Evolutionary conservation across 2,329 filamentous ascomycete genomes (phyloP), one percentile per base, ranked within the genome.

Genomic region (Cercospora janseana): DNA sequence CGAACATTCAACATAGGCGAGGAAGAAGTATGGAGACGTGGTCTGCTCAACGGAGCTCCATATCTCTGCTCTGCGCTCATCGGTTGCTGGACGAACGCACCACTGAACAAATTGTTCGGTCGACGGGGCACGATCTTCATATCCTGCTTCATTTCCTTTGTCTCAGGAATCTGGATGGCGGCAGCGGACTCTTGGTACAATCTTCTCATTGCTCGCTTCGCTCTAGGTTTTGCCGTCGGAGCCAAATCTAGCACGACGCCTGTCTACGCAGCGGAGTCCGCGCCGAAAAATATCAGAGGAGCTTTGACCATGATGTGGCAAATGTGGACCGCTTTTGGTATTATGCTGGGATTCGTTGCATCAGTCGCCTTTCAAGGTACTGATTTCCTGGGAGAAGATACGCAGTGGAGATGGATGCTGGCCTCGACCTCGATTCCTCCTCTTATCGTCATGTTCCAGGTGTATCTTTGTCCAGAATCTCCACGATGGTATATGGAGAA

Each of bases 61-160:
- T 84, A 85, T 55, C 77, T 88, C 2, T 83, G 81, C 69, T 88
- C 82, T 57, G 82, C 84, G 3, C 68, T 87, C 34, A 66, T 85
- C 40, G 83, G 85, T 15, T 88, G 85, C 68, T 89, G 86, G 86
- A 72, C 85, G 12, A 88, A 84, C 0, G 81, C 83, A 28, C 86
- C 86, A 1, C 77, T 88, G 67, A 89, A 89, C 69, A 79, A 82
- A 48, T 72, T 64, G 53, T 84, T 88, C 55, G 87, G 86, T 9
- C 80, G 86, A 41, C 77, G 85, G 2, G 85, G 86, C 9, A 87
- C 83, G 13, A 90, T 92, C 55, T 91, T 89, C 68, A 71, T 88
- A 49, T 82, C 86, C 5, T 88, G 86, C 50, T 78, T 86, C 55
- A 83, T 91, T 64, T 86, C 84, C 0, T 75, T 77, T 10, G 50